Conservation (phyloP, 768 basidiomycete genomes). For the Daedaleopsis nitida region DNA sequence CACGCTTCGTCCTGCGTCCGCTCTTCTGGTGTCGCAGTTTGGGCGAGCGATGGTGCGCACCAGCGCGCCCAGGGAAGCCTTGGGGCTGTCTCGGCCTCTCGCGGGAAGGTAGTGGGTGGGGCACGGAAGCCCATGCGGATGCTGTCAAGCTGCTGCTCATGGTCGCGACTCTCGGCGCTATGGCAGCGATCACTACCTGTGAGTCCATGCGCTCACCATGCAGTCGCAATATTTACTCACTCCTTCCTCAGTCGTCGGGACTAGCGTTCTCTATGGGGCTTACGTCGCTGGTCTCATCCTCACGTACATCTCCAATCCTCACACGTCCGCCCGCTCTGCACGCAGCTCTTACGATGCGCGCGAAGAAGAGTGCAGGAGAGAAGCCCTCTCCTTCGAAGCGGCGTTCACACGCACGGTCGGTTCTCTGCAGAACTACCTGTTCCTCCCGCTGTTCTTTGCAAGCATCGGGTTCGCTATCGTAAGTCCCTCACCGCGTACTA, state of each 20-base stretch:
- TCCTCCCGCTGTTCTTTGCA: slow-evolving; percentile 68
- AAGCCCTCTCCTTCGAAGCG: slow-evolving; percentile 22
- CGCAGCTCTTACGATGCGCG: too few species aligned
- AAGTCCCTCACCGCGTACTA: background rate
- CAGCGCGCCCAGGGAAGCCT: slow-evolving; percentile 7
- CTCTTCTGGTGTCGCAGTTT: slow-evolving; percentile 20
- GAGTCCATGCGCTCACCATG: slow-evolving; percentile 11
- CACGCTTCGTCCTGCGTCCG: slow-evolving; percentile 28
- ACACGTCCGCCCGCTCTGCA: background rate
- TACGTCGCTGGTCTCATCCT: slow-evolving; percentile 59
- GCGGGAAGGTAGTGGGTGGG: slow-evolving; percentile 13
- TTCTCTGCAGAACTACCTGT: slow-evolving; percentile 39
- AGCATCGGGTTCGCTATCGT: slow-evolving; percentile 55
- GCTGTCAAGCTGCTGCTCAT: slow-evolving; percentile 34
- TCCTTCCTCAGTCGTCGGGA: slow-evolving; percentile 39
- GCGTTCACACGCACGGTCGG: slow-evolving; percentile 27
- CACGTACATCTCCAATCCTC: slow-evolving; percentile 35
- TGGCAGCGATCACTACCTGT: slow-evolving; percentile 51
- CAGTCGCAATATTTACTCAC: background rate
- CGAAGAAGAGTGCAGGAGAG: background rate
- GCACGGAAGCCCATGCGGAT: slow-evolving; percentile 25
- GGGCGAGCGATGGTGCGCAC: slow-evolving; percentile 28
- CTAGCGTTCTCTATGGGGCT: slow-evolving; percentile 63
- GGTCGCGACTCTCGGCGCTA: slow-evolving; percentile 41
- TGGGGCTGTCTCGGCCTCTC: slow-evolving; percentile 8